A percentile compares a stretch with the other conserved stretches of the same genome.
phyloP scores from a whole-genome alignment of 78 protist species.

The Dictyostelium firmibasis region DNA sequence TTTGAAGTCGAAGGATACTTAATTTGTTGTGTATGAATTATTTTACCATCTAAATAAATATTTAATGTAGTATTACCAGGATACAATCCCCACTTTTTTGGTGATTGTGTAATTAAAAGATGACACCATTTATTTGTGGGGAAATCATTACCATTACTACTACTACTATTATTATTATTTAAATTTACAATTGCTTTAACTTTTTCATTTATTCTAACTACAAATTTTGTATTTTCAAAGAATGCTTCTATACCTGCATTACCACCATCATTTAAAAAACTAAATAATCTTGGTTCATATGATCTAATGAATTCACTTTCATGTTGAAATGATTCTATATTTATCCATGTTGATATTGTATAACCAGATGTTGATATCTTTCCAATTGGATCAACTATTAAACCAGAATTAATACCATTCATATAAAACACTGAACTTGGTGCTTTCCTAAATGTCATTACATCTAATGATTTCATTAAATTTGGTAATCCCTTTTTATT shows the following conservation, averaged over 20 bases:
- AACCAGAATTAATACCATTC: conserved; percentile 57
- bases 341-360: conserved; percentile 41
- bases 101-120: conserved; percentile 22
- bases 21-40: not conserved
- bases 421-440: conserved; percentile 47
- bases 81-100: conserved; percentile 30
- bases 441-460: conserved; percentile 37
- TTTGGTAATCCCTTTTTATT: not conserved
- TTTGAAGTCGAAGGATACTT: conserved; percentile 69
- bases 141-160: not conserved
- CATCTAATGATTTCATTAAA: conserved; percentile 19
- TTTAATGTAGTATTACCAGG: not conserved
- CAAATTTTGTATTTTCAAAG: conserved; percentile 6
- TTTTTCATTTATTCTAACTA: conserved; percentile 8
- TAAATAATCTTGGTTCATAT: conserved; percentile 59
- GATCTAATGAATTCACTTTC: not conserved
- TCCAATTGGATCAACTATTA: conserved; percentile 54
- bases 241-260: conserved; percentile 45
- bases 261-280: conserved; percentile 55
- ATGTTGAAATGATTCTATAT: conserved; percentile 39
- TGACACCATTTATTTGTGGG: conserved; percentile 46
- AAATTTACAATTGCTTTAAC: conserved; percentile 2
- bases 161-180: not conserved
- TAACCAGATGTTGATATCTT: conserved; percentile 34
- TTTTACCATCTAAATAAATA: conserved; percentile 15